Base-by-base conservation (phyloP, 768 basidiomycete species). In the Phylloporus scabripes region DNA sequence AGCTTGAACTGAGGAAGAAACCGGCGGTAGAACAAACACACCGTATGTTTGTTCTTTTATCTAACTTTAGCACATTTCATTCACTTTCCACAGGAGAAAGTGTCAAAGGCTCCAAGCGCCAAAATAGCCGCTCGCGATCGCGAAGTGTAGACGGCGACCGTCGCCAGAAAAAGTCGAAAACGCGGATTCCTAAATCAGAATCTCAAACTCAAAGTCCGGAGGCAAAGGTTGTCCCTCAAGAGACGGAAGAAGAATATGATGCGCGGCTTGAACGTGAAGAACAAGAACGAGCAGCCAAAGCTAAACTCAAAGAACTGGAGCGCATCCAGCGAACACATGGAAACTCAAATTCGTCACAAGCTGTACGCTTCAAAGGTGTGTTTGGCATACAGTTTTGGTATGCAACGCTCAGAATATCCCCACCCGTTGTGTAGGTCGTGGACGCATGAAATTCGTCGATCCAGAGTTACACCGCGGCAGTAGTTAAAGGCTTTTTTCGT, bases 201-300 rank as follows among this genome's bases (percentile, higher is more conserved):
- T 29, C 40, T 15, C 45, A 33, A 40, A 39, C 34, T 45, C 50
- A 12, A 29, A 36, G 12, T n/a, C 28, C 33, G 12, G 47, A 43
- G 5, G 37, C 36, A 37, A 51, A 12, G 1, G 4, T 12, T 4
- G 51, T 61, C 21, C 49, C 47, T 32, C 64, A 68, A 53, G 85
- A 87, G 62, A 85, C 82, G 0, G 81, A 84, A 55, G 86, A 85
- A 62, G 82, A 85, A 60, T 86, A 88, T 52, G 85, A 85, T 57
- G 77, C 77, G 1, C 70, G 82, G 29, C 64, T 87, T 42, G 84
- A 86, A 60, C 69, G 79, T 34, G 82, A 86, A 60, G 85, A 87
- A 64, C 73, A 72, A 11, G 81, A 83, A 56, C 71, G 83, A 38
- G 47, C 78, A 0, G 79, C 74, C 53, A 71, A 67, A 7, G 72